phyloP scores from a whole-genome alignment of 495 filamentous ascomycete genomes.

The Xylaria acuta region DNA sequence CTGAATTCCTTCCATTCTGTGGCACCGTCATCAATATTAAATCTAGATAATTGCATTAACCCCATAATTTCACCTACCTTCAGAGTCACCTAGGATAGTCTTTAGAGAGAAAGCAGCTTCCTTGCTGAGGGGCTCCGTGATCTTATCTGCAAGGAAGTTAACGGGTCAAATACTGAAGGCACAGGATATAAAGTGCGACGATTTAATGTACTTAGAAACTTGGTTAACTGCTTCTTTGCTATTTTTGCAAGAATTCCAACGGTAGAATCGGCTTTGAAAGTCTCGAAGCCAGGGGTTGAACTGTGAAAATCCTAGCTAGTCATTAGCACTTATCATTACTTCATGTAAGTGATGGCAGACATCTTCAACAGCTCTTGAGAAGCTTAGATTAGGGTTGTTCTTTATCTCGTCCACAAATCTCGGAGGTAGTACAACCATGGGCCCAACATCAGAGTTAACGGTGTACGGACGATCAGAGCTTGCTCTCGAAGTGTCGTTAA shows the following conservation, averaged over 20 bases:
- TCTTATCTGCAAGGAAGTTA: conserved; percentile 31
- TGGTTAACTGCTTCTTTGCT: conserved; percentile 55
- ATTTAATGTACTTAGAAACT: conserved; percentile 48
- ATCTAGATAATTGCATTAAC: too few species aligned
- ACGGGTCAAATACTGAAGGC: neutral
- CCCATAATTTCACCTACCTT: conserved; percentile 10
- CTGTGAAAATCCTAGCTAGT: conserved; percentile 48
- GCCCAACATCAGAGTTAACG: conserved; percentile 30
- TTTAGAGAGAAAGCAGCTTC: conserved; percentile 50
- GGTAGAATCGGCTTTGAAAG: conserved; percentile 39
- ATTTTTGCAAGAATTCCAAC: conserved; percentile 44
- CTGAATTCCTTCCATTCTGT: conserved; percentile 39
- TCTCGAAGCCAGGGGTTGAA: conserved; percentile 54
- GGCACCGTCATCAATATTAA: neutral
- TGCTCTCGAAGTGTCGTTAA: neutral
- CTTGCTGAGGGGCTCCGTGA: conserved; percentile 45
- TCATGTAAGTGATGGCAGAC: neutral
- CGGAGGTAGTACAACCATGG: conserved; percentile 50
- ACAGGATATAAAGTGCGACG: conserved; percentile 8
- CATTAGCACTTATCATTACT: neutral
- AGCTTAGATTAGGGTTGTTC: conserved; percentile 45
- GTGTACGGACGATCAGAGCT: conserved; percentile 14
- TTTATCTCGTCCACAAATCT: conserved; percentile 56
- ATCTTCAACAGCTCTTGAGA: conserved; percentile 38
- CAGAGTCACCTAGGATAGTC: conserved; percentile 35